Conservation (phyloP, 2,329 filamentous ascomycete genomes). For the Penicillium sp. region DNA sequence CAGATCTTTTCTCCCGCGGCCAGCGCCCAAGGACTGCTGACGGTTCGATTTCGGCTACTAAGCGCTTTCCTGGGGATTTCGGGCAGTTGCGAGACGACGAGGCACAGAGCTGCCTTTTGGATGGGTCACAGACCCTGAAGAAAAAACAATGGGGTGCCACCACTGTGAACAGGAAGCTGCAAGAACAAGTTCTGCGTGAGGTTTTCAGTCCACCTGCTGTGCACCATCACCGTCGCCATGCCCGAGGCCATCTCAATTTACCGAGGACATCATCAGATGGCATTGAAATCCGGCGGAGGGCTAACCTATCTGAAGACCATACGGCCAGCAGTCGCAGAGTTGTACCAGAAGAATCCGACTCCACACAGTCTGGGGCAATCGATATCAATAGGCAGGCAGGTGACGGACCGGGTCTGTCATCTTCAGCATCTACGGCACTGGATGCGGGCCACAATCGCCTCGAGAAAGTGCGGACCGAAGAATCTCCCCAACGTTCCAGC, state of each 20-base stretch:
- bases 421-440: slow-evolving; percentile 33
- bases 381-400: slow-evolving; percentile 22
- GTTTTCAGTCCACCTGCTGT: slow-evolving; percentile 80
- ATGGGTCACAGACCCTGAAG: too few relatives aligned
- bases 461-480: slow-evolving; percentile 29
- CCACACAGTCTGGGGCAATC: slow-evolving; percentile 13
- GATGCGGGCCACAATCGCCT: slow-evolving; percentile 28
- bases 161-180: slow-evolving; percentile 75
- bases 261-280: slow-evolving; percentile 35
- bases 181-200: slow-evolving; percentile 85
- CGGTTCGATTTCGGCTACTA: slow-evolving; percentile 21
- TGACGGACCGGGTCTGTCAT: slow-evolving; percentile 28
- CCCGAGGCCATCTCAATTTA: slow-evolving; percentile 56
- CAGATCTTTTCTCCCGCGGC: slow-evolving; percentile 64
- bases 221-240: slow-evolving; percentile 65
- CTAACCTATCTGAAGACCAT: slow-evolving; percentile 31
- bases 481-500: slow-evolving; percentile 40
- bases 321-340: slow-evolving; percentile 18
- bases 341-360: too few relatives aligned
- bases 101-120: slow-evolving; percentile 46
- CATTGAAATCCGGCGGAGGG: slow-evolving; percentile 25
- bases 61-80: too few relatives aligned
- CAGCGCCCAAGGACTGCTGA: slow-evolving; percentile 35
- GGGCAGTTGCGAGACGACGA: too few relatives aligned
- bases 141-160: slow-evolving; percentile 97